Evolutionary conservation across 164 flowering plant species (phyloP), one percentile per base, ranked within the genome.

Genomic region (Santalum album): DNA sequence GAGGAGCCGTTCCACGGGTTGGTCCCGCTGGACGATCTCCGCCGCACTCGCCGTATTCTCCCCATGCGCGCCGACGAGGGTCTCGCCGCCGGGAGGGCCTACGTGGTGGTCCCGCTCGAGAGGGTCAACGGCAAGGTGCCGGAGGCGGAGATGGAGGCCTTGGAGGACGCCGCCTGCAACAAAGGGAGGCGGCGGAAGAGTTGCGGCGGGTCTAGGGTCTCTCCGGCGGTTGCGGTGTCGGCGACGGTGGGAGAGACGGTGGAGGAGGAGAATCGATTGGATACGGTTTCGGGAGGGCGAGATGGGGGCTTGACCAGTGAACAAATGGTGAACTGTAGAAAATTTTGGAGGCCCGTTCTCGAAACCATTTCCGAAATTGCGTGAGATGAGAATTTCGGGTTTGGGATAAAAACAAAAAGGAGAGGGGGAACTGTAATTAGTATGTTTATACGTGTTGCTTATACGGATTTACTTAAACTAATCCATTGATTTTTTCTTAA

Each of bases 61-160:
- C 71, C 78, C 25, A 26, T 78, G 65, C 38, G 49, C 44, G 83
- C 81, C n/a, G 79, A 78, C 45, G 79, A 81, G 25, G 65, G 63
- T 34, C 65, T 76, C 3, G 4, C 57, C 59, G 65, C 50, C 3
- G 76, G 83, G 4, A 56, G 65, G 51, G 26, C 64, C 19, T 81
- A 81, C 59, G 6, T 78, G 66, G 40, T 72, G 51, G 53, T 74
- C 20, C 70, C 72, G 10, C 25, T 53, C 7, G 36, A 39, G n/a
- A 70, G 69, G 51, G 62, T 71, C 22, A 32, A 66, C 55, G 42
- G 68, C 11, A 62, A 45, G 42, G 56, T 69, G 6, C 53, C 75
- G 5, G 76, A 57, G 10, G 27, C 49, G 53, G 83, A 81, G 53
- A 49, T 67, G 61, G 72, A 50, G 7, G 38, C 47, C 0, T 40